Base-by-base conservation (phyloP, 805 yeast species). In the Suhomyces pyralidae region DNA sequence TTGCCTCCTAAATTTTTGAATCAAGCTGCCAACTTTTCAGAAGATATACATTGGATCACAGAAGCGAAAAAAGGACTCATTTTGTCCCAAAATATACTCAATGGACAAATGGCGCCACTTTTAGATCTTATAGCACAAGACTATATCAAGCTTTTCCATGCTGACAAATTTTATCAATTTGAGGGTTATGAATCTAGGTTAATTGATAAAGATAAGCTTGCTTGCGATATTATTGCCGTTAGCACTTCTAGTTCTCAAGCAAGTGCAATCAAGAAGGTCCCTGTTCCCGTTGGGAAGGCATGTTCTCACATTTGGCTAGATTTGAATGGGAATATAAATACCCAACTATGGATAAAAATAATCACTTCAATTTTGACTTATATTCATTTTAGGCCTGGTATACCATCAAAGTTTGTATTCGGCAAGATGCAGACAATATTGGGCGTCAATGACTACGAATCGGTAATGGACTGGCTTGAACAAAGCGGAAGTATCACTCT, bases 241-340 rank as follows among this genome's bases (percentile, higher is more conserved):
- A 51, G 61, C n/a, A 47, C 46, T 46, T 32, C 40, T 12, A 24
- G 43, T 40, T 14, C 40, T 25, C 25, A 26, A 45, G 14, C 30
- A 25, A 14, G 19, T 24, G 19, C 19, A 19, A 47, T 60, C n/a
- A 43, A 26, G 1, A 53, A 58, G 5, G 63, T 72, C 1, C 73
- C 83, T 1, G 79, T 85, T 2, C 91, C 92, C 0, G 56, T 73
- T 7, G 86, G 85, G 0, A 68, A 75, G 17, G 81, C 91, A 2
- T 85, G 89, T 54, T 80, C 87, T 2, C 79, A 80, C 40, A 64
- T 86, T 7, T 90, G 97, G 97, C 74, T 88, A 10, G 87, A 85
- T 58, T 66, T 85, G 36, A 66, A 72, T 30, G 93, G 96, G 1
- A 66, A 75, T 25, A 76, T 91, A 43, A 84, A 86, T 55, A 68